Base-by-base conservation (phyloP, 129 eudicot genomes). In the Escallonia rubra region DNA sequence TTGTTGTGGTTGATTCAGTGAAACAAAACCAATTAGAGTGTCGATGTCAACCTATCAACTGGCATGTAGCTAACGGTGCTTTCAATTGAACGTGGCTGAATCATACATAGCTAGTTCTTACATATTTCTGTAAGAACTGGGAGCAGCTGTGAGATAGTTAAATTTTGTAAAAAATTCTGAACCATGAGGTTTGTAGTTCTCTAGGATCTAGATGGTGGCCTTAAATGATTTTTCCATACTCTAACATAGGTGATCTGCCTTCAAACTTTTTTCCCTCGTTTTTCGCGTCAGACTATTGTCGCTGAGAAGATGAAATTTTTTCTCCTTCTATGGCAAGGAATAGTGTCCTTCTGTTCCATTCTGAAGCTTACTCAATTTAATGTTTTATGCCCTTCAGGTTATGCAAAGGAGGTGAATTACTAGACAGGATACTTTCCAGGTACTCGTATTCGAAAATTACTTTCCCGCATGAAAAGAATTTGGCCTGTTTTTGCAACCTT, bases 381-480 rank as follows among this genome's bases (percentile, higher is more conserved):
- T 55, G 44, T 39, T 3, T 55, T 62, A 13, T 51, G 11, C 69
- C 67, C 14, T 78, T 52, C 81, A 94, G 99, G 90, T 79, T 94
- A 82, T 94, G 99, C 76, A 80, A 79, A 80, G 99, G 99, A 57
- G 99, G 99, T 73, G 99, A 94, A 78, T 74, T 94, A 75, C 73
- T 94, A 79, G 99, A 94, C 59, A 72, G 97, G 57, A 94, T 94
- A 70, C 99, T 94, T 49, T 79, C 97, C 9, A 82, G 91, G 99
- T 94, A 85, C 50, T 50, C 42, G 66, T 12, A 14, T 34, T 48
- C 5, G 46, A 43, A 49, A 43, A 43, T 49, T 39, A 43, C 78
- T 65, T 58, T 49, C 23, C 9, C 52, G 10, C 15, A 14, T 41
- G 41, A 3, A n/a, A 56, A 41, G 7, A 34, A 4, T 53, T 7